phyloP scores from a whole-genome alignment of 371 early-diverging fungal genomes.

The Rhizopus arrhizus region DNA sequence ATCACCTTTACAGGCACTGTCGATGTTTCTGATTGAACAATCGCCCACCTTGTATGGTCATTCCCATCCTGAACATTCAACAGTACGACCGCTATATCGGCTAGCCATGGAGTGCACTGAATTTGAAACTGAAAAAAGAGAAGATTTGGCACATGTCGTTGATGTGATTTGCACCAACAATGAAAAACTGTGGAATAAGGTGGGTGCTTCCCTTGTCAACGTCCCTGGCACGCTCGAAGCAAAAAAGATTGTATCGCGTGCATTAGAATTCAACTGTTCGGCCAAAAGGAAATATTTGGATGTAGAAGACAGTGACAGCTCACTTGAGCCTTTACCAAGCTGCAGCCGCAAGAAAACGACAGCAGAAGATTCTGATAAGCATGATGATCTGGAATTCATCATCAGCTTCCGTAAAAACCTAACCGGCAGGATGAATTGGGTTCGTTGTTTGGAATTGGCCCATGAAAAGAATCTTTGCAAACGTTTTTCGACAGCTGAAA shows the following conservation, averaged over 20 bases:
- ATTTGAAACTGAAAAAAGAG: slow-evolving; percentile 18
- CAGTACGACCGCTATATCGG: slow-evolving; percentile 17
- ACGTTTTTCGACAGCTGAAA: slow-evolving; percentile 6
- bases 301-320: not conserved
- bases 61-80: slow-evolving; percentile 15
- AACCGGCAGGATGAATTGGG: slow-evolving; percentile 3
- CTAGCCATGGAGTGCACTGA: slow-evolving; percentile 14
- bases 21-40: slow-evolving; percentile 23
- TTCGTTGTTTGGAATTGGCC: slow-evolving; percentile 1
- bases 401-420: not conserved
- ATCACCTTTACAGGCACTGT: slow-evolving; percentile 17
- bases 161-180: slow-evolving; percentile 23
- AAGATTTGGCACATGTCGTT: slow-evolving; percentile 12
- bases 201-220: slow-evolving; percentile 11
- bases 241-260: slow-evolving; percentile 4
- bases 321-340: slow-evolving; percentile 2
- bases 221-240: slow-evolving; percentile 8
- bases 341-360: slow-evolving; percentile 1
- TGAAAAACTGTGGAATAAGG: slow-evolving; percentile 9
- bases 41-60: slow-evolving; percentile 20
- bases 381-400: slow-evolving; percentile 4
- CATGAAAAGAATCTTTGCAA: slow-evolving; percentile 3
- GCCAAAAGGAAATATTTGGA: not conserved
- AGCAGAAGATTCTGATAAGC: slow-evolving; percentile 1
- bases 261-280: slow-evolving; percentile 5